Evolutionary conservation across 129 eudicot genomes (phyloP).

Genomic region (Chrysanthemum lavandulifolium): DNA sequence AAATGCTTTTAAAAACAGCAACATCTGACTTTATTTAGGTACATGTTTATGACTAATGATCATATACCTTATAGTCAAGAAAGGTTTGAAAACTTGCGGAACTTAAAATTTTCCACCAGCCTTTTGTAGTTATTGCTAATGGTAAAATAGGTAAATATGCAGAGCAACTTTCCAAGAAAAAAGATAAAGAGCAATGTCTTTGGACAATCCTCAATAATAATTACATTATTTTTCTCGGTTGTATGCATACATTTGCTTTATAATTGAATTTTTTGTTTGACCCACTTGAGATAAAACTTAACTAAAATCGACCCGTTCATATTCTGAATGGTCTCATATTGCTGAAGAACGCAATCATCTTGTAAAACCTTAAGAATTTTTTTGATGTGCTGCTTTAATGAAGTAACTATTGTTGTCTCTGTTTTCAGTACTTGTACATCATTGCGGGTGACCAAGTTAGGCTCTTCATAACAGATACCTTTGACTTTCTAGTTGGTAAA

Average conservation of each 20-base stretch:
- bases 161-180: not conserved
- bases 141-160: not conserved
- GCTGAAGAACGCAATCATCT: too few species aligned
- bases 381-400: too few species aligned
- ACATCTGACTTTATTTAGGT: not conserved
- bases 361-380: too few species aligned
- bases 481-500: conserved; percentile 29
- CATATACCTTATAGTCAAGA: not conserved
- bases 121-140: not conserved
- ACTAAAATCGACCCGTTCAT: too few species aligned
- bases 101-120: not conserved
- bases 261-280: too few species aligned
- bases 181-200: not conserved
- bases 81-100: not conserved
- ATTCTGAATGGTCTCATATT: too few species aligned
- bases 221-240: not conserved
- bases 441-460: conserved; percentile 37
- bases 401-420: conserved; percentile 12
- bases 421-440: conserved; percentile 59
- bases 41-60: not conserved
- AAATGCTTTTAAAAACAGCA: not conserved
- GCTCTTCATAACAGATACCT: conserved; percentile 34
- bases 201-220: not conserved
- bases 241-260: too few species aligned
- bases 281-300: too few species aligned